Conservation (phyloP, 768 basidiomycete species). For the Lepiota brunneoincarnata region DNA sequence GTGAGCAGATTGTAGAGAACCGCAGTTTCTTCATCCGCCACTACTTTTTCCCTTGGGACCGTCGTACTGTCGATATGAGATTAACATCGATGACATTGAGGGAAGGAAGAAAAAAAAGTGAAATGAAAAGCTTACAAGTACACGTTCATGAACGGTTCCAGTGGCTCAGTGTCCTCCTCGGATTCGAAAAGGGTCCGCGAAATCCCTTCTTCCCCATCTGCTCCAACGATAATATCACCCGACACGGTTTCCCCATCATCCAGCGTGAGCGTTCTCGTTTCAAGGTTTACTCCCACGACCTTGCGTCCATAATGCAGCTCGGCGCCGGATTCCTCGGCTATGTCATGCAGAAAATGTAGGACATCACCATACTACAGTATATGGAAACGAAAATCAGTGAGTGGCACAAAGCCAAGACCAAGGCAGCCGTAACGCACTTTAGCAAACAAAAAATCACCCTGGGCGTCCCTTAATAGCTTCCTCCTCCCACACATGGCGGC, state of each 20-base stretch:
- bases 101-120: background rate
- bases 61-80: slow-evolving; percentile 32
- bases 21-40: slow-evolving; percentile 36
- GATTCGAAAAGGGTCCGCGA: slow-evolving; percentile 31
- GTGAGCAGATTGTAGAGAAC: slow-evolving; percentile 21
- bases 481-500: slow-evolving; percentile 49
- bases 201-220: slow-evolving; percentile 47
- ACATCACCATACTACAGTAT: slow-evolving; percentile 46
- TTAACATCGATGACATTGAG: background rate
- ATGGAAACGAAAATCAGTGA: background rate
- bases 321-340: slow-evolving; percentile 44
- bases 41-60: slow-evolving; percentile 37
- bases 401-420: background rate
- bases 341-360: slow-evolving; percentile 44
- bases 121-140: slow-evolving; percentile 36
- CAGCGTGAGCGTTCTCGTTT: slow-evolving; percentile 28
- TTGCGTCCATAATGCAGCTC: slow-evolving; percentile 31
- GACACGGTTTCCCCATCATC: slow-evolving; percentile 38
- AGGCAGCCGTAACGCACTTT: slow-evolving; percentile 33
- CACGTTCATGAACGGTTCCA: slow-evolving; percentile 26
- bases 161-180: slow-evolving; percentile 23
- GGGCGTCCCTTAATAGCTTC: slow-evolving; percentile 46
- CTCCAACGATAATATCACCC: slow-evolving; percentile 55
- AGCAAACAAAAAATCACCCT: slow-evolving; percentile 34
- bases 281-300: slow-evolving; percentile 27